Base-by-base conservation (phyloP, 2,329 filamentous ascomycete genomes). In the Penicillium sp. region DNA sequence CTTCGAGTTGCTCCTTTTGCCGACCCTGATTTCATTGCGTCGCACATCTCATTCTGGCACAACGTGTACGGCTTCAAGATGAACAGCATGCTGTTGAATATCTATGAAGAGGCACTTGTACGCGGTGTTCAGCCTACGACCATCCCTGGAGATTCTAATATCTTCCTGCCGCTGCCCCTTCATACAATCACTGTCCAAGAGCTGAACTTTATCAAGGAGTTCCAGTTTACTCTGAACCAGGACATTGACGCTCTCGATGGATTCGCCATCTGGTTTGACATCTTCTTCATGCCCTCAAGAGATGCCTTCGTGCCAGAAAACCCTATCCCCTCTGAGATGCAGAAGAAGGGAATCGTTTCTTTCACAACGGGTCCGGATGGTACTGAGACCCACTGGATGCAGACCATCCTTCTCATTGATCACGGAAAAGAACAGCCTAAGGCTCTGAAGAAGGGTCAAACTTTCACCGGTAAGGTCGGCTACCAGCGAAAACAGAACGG, bases 41-140 rank as follows among this genome's bases (percentile, higher is more conserved):
- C 94, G 52, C 87, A 89, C 71, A 83, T 94, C 59, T 79, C 85
- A 18, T 97, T 93, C 79, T 97, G 93, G 93, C 83, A 88, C 60
- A 86, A 94, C 66, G 89, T 97, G 5, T 97, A 97, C 73, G 93
- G 92, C 46, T 97, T 97, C 75, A 87, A 95, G 70, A 96, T 97
- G 90, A 86, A 84, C 64, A 86, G 89, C 59, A 97, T 97, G 93
- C 87, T 92, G 67, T 82, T 87, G 42, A 87, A 87, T 34, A 91
- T 93, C 54, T 86, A 89, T 67, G 87, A 93, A 57, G 92, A 96
- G 66, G 87, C 87, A n/a, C 81, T 92, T 55, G 84, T 96, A 55
- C 84, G 91, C 55, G 80, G 87, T 58, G 86, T 92, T 75, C 78
- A 81, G 54, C 78, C 80, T 29, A 81, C 82, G 6, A 80, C 84